These are phyloP conservation scores for Ganoderma leucocontextum DNA, from an alignment of 1,284 basidiomycete species.

Conservation along the genomic window DNA sequence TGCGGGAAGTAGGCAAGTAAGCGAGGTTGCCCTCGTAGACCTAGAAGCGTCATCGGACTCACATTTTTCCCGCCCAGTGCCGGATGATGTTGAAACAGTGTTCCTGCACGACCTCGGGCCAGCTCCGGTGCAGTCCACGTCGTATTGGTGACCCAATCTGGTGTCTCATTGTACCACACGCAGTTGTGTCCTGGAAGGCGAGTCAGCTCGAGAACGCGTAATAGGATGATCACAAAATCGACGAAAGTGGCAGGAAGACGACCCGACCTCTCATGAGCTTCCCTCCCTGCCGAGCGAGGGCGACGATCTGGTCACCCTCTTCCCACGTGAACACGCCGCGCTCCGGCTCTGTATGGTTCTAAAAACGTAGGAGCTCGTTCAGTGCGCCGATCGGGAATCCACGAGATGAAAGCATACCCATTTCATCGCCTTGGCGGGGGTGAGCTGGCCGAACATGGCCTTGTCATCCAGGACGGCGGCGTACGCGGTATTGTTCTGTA, in stretches of 20 bases:
- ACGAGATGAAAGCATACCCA: constrained; percentile 47
- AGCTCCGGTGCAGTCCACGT: constrained; percentile 52
- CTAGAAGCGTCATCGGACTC: constrained; percentile 31
- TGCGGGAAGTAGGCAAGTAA: neutral
- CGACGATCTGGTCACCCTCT: constrained; percentile 52
- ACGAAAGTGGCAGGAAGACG: neutral
- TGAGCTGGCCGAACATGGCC: constrained; percentile 56
- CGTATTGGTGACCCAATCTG: constrained; percentile 56
- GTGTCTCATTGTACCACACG: constrained; percentile 64
- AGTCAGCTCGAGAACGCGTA: neutral
- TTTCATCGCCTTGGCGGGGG: constrained; percentile 63
- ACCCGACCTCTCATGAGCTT: constrained; percentile 42
- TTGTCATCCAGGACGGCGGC: constrained; percentile 49
- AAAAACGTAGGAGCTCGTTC: neutral
- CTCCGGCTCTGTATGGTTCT: constrained; percentile 61
- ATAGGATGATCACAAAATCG: neutral
- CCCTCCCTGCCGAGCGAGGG: constrained; percentile 52
- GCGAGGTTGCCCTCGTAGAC: neutral
- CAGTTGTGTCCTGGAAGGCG: constrained; percentile 49
- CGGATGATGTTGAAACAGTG: constrained; percentile 57
- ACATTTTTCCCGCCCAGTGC: constrained; percentile 60
- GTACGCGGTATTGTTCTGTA: constrained; percentile 55
- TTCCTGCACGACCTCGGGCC: constrained; percentile 51
- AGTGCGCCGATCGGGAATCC: too few species aligned
- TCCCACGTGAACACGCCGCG: constrained; percentile 56